These are phyloP conservation scores for Vanrija sp. DNA, from an alignment of 1,284 basidiomycete species.

Conservation along the genomic window DNA sequence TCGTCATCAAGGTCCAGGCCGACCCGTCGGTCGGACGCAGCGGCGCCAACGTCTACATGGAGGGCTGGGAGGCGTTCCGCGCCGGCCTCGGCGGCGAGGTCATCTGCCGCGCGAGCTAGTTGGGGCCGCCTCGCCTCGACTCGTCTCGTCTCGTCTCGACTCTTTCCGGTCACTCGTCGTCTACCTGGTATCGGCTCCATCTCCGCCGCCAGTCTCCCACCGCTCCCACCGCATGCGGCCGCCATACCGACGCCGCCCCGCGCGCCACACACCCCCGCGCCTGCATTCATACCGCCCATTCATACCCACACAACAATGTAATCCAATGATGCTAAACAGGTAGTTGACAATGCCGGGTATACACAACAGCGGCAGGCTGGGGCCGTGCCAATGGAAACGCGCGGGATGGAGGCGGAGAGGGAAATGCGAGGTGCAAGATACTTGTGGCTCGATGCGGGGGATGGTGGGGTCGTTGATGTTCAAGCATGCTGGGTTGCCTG, in stretches of 20 bases:
- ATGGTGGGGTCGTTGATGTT: no score
- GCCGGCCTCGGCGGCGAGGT: slow-evolving; percentile 48
- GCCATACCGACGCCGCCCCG: background rate
- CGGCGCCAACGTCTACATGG: slow-evolving; percentile 36
- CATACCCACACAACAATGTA: slow-evolving; percentile 19
- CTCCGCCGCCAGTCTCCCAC: background rate
- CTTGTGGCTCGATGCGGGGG: no score
- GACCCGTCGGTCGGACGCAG: slow-evolving; percentile 18
- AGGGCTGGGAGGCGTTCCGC: slow-evolving; percentile 50
- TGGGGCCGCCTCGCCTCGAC: background rate
- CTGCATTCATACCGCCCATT: slow-evolving; percentile 21
- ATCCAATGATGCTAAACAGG: slow-evolving; percentile 1
- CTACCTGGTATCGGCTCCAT: background rate
- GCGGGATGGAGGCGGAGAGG: no score
- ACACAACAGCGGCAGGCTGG: background rate
- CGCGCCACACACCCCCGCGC: background rate
- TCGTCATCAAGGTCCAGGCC: slow-evolving; percentile 36
- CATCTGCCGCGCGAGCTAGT: slow-evolving; percentile 35
- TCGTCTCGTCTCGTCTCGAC: background rate
- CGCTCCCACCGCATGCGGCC: background rate
- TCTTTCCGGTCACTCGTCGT: background rate
- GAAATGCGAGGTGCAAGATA: no score
- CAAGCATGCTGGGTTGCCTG: no score
- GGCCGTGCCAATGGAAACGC: no score
- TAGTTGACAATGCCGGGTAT: background rate